Evolutionary conservation across 257 asterid species (phyloP).

Genomic region (Nicotiana noctiflora): DNA sequence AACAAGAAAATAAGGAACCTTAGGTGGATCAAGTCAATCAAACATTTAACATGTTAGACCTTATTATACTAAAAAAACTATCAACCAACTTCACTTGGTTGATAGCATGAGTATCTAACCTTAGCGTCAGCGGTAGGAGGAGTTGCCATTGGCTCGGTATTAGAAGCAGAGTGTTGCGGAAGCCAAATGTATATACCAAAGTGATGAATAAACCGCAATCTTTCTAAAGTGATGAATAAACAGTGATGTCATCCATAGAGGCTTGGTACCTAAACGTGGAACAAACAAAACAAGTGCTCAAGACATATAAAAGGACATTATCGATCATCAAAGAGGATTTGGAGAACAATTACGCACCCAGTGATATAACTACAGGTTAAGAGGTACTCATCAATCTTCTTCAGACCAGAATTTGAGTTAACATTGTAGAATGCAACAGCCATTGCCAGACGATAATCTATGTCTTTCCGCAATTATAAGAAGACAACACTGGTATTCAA

Average conservation of each 20-base stretch:
- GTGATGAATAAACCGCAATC: constrained; percentile 51
- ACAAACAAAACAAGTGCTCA: constrained; percentile 16
- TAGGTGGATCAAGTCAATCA: too few species aligned
- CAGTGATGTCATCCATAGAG: constrained; percentile 71
- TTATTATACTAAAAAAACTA: neutral
- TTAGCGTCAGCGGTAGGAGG: constrained; percentile 51
- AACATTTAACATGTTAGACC: neutral
- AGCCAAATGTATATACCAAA: too few species aligned
- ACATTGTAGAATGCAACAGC: constrained; percentile 50
- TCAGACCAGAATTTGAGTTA: constrained; percentile 52
- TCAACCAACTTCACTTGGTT: neutral
- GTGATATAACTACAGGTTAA: constrained; percentile 76
- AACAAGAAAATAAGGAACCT: too few species aligned
- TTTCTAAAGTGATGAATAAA: constrained; percentile 45
- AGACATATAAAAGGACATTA: constrained; percentile 2
- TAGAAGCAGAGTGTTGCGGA: constrained; percentile 37
- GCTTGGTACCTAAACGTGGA: constrained; percentile 58
- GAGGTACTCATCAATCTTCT: constrained; percentile 87
- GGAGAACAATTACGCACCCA: constrained; percentile 41
- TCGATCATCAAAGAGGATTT: neutral
- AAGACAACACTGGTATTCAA: neutral
- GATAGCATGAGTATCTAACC: constrained; percentile 10
- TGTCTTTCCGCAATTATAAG: neutral
- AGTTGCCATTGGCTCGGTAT: constrained; percentile 35
- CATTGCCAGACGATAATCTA: constrained; percentile 35